A percentile compares a stretch with the other conserved stretches of the same genome.
phyloP scores from a whole-genome alignment of 2,329 filamentous ascomycete species.

The Dendrostoma leiphaemia region DNA sequence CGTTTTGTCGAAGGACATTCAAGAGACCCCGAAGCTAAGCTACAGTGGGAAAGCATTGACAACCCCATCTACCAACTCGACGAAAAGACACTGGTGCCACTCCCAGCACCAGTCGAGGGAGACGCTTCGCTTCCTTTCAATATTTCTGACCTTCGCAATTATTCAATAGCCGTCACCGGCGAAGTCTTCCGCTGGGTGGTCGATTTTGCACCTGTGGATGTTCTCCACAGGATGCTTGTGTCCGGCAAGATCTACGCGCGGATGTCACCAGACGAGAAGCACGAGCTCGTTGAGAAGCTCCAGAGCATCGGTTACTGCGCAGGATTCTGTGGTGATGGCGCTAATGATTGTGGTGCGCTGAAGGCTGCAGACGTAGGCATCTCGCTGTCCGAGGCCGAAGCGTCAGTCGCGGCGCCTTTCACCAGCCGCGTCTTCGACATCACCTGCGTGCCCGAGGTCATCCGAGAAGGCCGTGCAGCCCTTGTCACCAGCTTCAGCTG shows the following conservation, averaged over 20 bases:
- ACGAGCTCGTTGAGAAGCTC: conserved; percentile 94
- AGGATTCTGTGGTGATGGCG: conserved; percentile 95
- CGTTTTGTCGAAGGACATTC: conserved; percentile 79
- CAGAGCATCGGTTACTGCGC: conserved; percentile 94
- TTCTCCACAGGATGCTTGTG: conserved; percentile 83
- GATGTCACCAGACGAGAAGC: conserved; percentile 99
- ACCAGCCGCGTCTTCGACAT: conserved; percentile 96
- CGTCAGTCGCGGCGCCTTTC: conserved; percentile 96
- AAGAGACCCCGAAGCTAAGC: conserved; percentile 67
- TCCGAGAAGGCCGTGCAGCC: conserved; percentile 88
- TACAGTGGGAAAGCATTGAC: conserved; percentile 95
- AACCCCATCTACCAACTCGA: conserved; percentile 77
- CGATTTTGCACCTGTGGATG: conserved; percentile 80
- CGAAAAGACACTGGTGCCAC: conserved; percentile 72
- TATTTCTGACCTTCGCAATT: conserved; percentile 77
- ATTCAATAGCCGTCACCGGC: conserved; percentile 84
- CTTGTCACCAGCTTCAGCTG: conserved; percentile 98
- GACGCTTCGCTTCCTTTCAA: conserved; percentile 87
- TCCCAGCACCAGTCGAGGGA: conserved; percentile 64
- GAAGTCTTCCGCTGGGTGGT: conserved; percentile 97
- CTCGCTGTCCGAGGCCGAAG: conserved; percentile 93
- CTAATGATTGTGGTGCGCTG: conserved; percentile 94
- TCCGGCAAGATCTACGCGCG: conserved; percentile 91
- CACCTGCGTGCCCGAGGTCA: conserved; percentile 88
- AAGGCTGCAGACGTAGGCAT: conserved; percentile 98